A percentile compares a stretch with the other conserved stretches of the same genome.
Conservation (phyloP, 495 filamentous ascomycete species). For the Platismatia glauca region DNA sequence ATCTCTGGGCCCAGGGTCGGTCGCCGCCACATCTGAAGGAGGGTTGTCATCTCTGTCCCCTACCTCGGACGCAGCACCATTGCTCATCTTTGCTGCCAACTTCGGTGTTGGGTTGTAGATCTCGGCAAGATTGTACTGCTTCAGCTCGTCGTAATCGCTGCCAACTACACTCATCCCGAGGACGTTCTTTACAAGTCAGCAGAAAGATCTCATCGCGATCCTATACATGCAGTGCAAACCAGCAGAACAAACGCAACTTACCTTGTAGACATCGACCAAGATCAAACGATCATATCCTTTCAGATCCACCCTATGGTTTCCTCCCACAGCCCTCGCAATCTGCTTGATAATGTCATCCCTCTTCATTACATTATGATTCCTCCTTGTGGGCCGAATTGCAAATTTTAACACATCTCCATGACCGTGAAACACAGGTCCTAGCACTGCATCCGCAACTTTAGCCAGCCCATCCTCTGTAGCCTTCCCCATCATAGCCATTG, state of each 20-base stretch:
- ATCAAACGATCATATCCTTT: constrained; percentile 75
- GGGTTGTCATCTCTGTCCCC: not conserved
- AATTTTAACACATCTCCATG: constrained; percentile 51
- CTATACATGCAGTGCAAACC: constrained; percentile 5
- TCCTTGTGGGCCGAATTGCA: constrained; percentile 77
- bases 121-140: constrained; percentile 64
- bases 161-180: constrained; percentile 72
- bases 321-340: constrained; percentile 59
- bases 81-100: not conserved
- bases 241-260: constrained; percentile 33
- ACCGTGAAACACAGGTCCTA: constrained; percentile 63
- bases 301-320: constrained; percentile 73
- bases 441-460: constrained; percentile 59
- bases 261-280: constrained; percentile 81
- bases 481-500: constrained; percentile 64
- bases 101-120: constrained; percentile 45
- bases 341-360: constrained; percentile 69
- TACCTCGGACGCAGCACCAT: not conserved
- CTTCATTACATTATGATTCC: constrained; percentile 67
- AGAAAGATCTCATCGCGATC: not conserved
- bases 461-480: constrained; percentile 68
- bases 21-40: not conserved
- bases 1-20: not conserved
- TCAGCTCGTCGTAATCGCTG: constrained; percentile 58
- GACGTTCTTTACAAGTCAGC: constrained; percentile 46